A percentile compares a stretch with the other conserved stretches of the same genome.
phyloP scores from a whole-genome alignment of 768 basidiomycete species.

The Suillus alpinus region DNA sequence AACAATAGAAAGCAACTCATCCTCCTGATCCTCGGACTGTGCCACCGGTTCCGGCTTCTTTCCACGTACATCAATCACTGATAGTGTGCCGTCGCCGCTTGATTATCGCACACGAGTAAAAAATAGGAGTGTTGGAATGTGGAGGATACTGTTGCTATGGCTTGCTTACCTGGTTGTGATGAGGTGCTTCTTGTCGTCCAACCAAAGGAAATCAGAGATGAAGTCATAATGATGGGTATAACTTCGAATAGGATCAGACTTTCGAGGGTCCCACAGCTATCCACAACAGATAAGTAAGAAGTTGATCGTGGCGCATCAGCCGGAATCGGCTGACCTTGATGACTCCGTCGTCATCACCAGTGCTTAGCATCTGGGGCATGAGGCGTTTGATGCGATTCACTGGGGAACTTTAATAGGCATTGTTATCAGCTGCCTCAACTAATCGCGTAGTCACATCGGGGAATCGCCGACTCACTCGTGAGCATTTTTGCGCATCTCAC shows the following conservation, averaged over 20 bases:
- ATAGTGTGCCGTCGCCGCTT: constrained; percentile 92
- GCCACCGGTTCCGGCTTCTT: constrained; percentile 75
- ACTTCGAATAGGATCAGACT: constrained; percentile 55
- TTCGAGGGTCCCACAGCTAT: constrained; percentile 89
- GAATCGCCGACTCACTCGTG: constrained; percentile 60
- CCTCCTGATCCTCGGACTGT: constrained; percentile 94
- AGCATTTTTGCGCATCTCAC: constrained; percentile 46
- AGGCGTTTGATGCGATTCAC: constrained; percentile 83
- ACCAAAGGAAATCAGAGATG: constrained; percentile 88
- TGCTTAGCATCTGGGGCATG: constrained; percentile 69
- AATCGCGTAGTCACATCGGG: constrained; percentile 10
- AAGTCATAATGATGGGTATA: constrained; percentile 93
- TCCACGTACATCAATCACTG: constrained; percentile 87
- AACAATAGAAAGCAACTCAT: constrained; percentile 84
- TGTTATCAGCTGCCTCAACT: constrained; percentile 29
- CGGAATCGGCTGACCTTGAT: constrained; percentile 62
- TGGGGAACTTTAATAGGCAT: constrained; percentile 54
- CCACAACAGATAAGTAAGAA: not conserved
- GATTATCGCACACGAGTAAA: not conserved
- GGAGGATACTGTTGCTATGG: not conserved
- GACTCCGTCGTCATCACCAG: constrained; percentile 92
- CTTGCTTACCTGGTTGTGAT: constrained; percentile 77
- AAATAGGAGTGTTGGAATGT: not conserved
- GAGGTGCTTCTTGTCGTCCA: constrained; percentile 79
- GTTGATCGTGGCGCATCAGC: not conserved